Evolutionary conservation across 306 rosid genomes (phyloP).

Genomic region (Cucurbita pepo): DNA sequence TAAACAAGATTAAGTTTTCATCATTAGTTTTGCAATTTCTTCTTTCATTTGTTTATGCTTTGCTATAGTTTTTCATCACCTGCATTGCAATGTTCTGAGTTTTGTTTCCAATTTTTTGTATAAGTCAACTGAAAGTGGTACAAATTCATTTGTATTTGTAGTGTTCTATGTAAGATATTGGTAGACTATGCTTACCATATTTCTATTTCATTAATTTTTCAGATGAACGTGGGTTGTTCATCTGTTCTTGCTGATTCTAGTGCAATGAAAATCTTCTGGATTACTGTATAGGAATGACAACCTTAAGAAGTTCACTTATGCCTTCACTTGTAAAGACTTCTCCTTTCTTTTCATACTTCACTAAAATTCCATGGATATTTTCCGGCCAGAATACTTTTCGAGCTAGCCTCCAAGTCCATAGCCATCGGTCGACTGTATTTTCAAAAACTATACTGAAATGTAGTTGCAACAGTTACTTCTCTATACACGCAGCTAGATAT

Average conservation of each 20-base stretch:
- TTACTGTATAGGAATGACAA: constrained; percentile 4
- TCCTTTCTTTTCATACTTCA: constrained; percentile 27
- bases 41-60: not conserved
- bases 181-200: not conserved
- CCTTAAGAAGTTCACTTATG: constrained; percentile 13
- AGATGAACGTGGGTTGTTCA: not conserved
- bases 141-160: not conserved
- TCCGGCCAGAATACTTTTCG: constrained; percentile 2
- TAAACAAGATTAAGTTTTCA: not conserved
- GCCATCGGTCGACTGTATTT: not conserved
- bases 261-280: not conserved
- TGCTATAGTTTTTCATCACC: not conserved
- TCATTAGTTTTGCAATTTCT: not conserved
- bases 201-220: not conserved
- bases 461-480: not conserved
- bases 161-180: not conserved
- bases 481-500: constrained; percentile 4
- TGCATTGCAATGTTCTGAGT: not conserved
- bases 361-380: constrained; percentile 23
- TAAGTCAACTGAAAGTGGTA: not conserved
- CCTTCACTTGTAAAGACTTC: constrained; percentile 21
- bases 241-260: not conserved
- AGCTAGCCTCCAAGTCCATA: constrained; percentile 2
- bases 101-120: not conserved
- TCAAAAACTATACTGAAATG: not conserved